Evolutionary conservation across 257 asterid species (phyloP).

Genomic region (Capsicum baccatum): DNA sequence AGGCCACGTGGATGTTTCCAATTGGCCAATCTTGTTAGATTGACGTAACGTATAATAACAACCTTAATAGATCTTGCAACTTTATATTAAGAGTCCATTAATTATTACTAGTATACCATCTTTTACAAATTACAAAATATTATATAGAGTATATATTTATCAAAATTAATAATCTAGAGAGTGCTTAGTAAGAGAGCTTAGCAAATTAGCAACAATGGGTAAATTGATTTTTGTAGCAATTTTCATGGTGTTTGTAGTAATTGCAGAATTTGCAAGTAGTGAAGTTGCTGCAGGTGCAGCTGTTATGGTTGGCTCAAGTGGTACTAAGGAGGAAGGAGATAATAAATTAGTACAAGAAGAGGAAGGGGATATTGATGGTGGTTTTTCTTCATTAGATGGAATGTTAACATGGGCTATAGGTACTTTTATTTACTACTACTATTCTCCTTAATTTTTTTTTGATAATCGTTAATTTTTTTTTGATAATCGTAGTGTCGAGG

Average conservation of each 20-base stretch:
- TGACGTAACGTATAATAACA: neutral
- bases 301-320: neutral
- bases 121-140: too few species aligned
- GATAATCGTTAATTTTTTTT: neutral
- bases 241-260: neutral
- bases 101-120: too few species aligned
- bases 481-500: too few species aligned
- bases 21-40: neutral
- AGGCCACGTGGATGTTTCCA: neutral
- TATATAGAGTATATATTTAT: too few species aligned
- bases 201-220: neutral
- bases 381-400: constrained; percentile 88
- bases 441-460: neutral
- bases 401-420: constrained; percentile 95
- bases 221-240: constrained; percentile 30
- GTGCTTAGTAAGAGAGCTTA: neutral
- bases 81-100: too few species aligned
- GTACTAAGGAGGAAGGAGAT: constrained; percentile 48
- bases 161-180: neutral
- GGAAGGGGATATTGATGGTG: constrained; percentile 64
- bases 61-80: too few species aligned
- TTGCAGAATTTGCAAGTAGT: constrained; percentile 25
- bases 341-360: constrained; percentile 46
- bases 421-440: neutral
- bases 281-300: neutral